A percentile compares a stretch with the other conserved stretches of the same genome.
Evolutionary conservation across 305 asterid genomes (phyloP).

Genomic region (Salvia sclarea): DNA sequence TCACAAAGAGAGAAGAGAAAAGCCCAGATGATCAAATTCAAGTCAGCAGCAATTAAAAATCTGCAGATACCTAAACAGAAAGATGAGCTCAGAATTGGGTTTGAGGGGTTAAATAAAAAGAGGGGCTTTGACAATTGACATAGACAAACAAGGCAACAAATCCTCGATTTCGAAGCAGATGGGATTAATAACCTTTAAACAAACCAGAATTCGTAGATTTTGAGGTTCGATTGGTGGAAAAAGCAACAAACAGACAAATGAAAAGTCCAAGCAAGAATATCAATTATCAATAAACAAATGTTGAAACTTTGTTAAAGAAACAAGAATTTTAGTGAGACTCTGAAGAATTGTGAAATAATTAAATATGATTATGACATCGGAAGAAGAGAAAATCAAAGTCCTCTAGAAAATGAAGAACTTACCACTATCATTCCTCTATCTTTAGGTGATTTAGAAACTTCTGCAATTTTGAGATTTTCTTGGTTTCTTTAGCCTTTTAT

Average conservation of each 20-base stretch:
- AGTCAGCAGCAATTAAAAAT: conserved; percentile 7
- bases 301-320: conserved; percentile 13
- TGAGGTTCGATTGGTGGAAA: conserved; percentile 26
- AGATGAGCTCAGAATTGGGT: background rate
- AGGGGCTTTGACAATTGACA: conserved; percentile 1
- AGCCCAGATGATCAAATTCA: conserved; percentile 19
- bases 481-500: background rate
- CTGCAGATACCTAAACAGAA: conserved; percentile 23
- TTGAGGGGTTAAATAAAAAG: background rate
- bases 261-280: conserved; percentile 21
- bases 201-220: conserved; percentile 5
- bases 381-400: conserved; percentile 16
- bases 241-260: conserved; percentile 27
- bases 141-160: background rate
- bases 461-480: background rate
- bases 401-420: conserved; percentile 21
- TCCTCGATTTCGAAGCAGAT: background rate
- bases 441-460: conserved; percentile 5
- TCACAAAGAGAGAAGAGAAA: conserved; percentile 7
- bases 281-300: conserved; percentile 3
- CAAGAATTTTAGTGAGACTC: background rate
- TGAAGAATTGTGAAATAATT: background rate
- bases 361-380: background rate
- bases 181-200: background rate
- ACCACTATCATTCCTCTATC: background rate